A percentile compares a stretch with the other conserved stretches of the same genome.
phyloP scores from a whole-genome alignment of 2,329 filamentous ascomycete species.

The Penicillium verrucosum region DNA sequence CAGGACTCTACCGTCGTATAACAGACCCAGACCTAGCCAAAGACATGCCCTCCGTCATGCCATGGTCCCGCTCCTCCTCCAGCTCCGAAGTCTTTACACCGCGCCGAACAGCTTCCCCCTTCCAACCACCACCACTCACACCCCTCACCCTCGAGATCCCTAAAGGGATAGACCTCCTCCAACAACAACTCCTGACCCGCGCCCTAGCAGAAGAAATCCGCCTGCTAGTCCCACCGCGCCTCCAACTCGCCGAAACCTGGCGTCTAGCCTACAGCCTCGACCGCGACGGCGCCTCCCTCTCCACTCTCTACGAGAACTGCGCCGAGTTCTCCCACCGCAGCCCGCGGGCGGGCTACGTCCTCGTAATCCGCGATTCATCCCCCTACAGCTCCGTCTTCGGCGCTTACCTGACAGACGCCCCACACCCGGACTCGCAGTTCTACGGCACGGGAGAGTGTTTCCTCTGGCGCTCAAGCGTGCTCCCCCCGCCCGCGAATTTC shows the following conservation, averaged over 20 bases:
- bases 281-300: conserved; percentile 82
- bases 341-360: conserved; percentile 77
- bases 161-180: conserved; percentile 56
- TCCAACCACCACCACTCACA: conserved; percentile 84
- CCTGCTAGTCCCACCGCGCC: conserved; percentile 76
- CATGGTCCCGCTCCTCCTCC: conserved; percentile 41
- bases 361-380: conserved; percentile 74
- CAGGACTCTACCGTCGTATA: conserved; percentile 66
- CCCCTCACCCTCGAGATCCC: conserved; percentile 62
- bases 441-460: conserved; percentile 97
- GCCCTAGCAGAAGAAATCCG: conserved; percentile 89
- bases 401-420: conserved; percentile 87
- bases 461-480: conserved; percentile 72
- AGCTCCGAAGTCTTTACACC: conserved; percentile 40
- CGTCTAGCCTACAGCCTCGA: conserved; percentile 82
- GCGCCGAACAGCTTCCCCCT: conserved; percentile 67
- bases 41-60: conserved; percentile 20
- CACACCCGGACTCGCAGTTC: conserved; percentile 77
- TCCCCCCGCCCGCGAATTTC: conserved; percentile 44
- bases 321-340: conserved; percentile 62
- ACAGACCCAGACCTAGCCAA: conserved; percentile 39
- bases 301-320: conserved; percentile 79
- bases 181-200: conserved; percentile 61
- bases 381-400: conserved; percentile 64
- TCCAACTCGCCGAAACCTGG: conserved; percentile 88